Evolutionary conservation across 2,329 filamentous ascomycete species (phyloP), one percentile per base, ranked within the genome.

Genomic region (Trematosphaeria pertusa): DNA sequence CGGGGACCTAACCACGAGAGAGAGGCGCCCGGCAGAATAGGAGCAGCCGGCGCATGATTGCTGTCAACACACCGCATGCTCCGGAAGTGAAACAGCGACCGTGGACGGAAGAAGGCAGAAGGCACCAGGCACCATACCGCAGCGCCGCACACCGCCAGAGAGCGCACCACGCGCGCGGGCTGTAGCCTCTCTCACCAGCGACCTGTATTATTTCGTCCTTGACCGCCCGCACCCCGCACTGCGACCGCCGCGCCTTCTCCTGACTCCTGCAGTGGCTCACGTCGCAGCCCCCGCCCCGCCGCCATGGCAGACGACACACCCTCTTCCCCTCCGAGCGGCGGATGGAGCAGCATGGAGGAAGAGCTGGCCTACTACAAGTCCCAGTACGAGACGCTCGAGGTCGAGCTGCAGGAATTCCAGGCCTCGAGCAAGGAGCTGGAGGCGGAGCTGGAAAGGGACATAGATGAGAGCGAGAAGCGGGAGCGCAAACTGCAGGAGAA

Each of bases 381-480:
- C 43, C 93, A 97, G 72, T 97, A 97, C 76, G 91, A 95, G 75
- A 86, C 91, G 69, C 82, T 99, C 28, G 94, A 97, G 74, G 80
- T 86, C 42, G 94, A 99, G 73, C 84, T 99, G 51, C 84, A 89
- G 53, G 94, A 99, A 65, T 99, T 99, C 71, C 90, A 96, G 67
- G 82, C 90, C 47, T 96, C 91, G 43, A 97, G 92, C 73, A 89
- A 91, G 71, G 94, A 97, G 72, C 82, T 99, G 21, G 94, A 99
- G 73, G 85, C 88, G 37, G 94, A 97, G 74, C 80, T 99, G 42
- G 94, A 99, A 74, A 95, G 92, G 78, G 94, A 99, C 71, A 87
- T 99, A 46, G 93, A 97, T 64, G 88, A 90, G 34, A 92, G 92
- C 34, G 94, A 99, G 79, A 96, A 96, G 78, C 85, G 91, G 62